Conservation (phyloP, 768 basidiomycete species). For the Lactarius pseudohatsudake region DNA sequence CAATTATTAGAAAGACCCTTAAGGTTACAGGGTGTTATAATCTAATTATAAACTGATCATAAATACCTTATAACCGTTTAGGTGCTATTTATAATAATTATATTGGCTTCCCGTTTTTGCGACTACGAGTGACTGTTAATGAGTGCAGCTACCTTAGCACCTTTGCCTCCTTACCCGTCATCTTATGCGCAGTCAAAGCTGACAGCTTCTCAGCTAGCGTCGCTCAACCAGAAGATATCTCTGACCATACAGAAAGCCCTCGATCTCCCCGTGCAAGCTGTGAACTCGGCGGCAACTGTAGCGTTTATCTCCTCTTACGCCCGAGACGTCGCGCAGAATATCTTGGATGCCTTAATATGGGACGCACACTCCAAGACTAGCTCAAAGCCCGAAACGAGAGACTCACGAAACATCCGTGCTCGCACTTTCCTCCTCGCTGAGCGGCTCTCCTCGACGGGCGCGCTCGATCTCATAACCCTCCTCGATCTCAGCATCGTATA, state of each 20-base stretch:
- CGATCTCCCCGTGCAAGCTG: conserved; percentile 48
- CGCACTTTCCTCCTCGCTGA: conserved; percentile 57
- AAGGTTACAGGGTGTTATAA: too few species aligned
- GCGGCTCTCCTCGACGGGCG: conserved; percentile 43
- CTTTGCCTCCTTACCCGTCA: conserved; percentile 60
- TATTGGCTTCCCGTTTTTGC: too few species aligned
- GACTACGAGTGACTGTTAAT: neutral
- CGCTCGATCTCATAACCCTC: conserved; percentile 52
- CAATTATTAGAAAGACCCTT: too few species aligned
- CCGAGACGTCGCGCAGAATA: conserved; percentile 52
- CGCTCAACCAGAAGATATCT: conserved; percentile 49
- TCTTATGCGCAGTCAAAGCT: conserved; percentile 46
- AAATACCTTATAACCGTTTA: too few species aligned
- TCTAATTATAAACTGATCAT: too few species aligned
- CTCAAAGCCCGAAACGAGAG: conserved; percentile 26
- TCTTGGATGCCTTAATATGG: conserved; percentile 63
- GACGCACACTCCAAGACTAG: conserved; percentile 30
- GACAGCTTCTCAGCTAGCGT: conserved; percentile 51
- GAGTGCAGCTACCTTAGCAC: conserved; percentile 29
- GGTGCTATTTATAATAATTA: too few species aligned
- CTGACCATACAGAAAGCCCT: conserved; percentile 49
- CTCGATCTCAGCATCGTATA: conserved; percentile 65
- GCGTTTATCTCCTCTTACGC: conserved; percentile 59
- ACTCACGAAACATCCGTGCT: conserved; percentile 49
- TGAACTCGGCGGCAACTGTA: conserved; percentile 45